A percentile compares a stretch with the other conserved stretches of the same genome.
Conservation (phyloP, 176 grass and related monocot genomes). For the Triticum turgidum region DNA sequence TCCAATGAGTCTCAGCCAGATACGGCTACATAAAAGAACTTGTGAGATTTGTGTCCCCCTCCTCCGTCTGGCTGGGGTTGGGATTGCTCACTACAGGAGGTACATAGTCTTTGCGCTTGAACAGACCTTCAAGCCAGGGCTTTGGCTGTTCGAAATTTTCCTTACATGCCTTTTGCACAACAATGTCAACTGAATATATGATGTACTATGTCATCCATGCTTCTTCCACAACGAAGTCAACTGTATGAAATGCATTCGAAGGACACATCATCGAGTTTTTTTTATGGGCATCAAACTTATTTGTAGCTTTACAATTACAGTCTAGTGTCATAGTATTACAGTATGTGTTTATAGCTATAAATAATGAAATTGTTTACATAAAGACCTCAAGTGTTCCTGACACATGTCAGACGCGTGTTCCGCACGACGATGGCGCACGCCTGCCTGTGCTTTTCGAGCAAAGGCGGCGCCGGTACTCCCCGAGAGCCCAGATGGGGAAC, state of each 20-base stretch:
- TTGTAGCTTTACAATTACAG: not conserved
- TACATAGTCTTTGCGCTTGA: too few species aligned
- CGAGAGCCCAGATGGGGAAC: constrained; percentile 49
- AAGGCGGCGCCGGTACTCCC: constrained; percentile 32
- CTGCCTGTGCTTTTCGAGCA: not conserved
- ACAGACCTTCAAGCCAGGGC: too few species aligned
- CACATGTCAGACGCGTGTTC: not conserved
- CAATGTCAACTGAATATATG: not conserved
- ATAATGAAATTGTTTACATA: not conserved
- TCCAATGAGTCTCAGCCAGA: too few species aligned
- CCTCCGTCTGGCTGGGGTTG: too few species aligned
- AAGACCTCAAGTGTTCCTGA: not conserved
- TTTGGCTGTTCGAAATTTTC: too few species aligned
- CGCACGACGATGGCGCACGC: not conserved
- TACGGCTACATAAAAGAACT: too few species aligned
- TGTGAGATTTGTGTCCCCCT: too few species aligned
- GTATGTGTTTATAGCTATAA: not conserved
- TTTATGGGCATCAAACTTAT: not conserved
- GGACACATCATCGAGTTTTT: not conserved
- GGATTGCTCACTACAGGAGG: too few species aligned
- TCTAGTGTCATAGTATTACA: not conserved
- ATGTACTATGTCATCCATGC: too few species aligned
- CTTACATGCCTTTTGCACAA: not conserved
- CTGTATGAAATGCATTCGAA: not conserved
- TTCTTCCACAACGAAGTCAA: too few species aligned